Evolutionary conservation across 2,329 filamentous ascomycete species (phyloP).

Genomic region (Fusarium nelsonii): DNA sequence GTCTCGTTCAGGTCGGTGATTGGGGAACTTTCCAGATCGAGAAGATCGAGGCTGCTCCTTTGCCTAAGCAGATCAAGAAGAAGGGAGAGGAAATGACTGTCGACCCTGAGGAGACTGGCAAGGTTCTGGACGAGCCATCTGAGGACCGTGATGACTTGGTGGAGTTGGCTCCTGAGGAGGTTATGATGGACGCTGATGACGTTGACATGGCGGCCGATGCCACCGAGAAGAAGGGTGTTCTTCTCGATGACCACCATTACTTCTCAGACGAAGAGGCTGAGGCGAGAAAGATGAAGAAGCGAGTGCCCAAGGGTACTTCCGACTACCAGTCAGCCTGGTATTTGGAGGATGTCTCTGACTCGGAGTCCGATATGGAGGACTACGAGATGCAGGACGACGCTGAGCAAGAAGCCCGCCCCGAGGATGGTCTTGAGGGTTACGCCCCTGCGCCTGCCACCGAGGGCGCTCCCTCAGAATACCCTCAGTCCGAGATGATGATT

Average conservation of each 20-base stretch:
- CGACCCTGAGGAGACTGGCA: slow-evolving; percentile 69
- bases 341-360: slow-evolving; percentile 82
- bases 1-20: slow-evolving; percentile 89
- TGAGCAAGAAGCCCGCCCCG: slow-evolving; percentile 73
- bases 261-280: slow-evolving; percentile 82
- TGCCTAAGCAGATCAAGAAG: slow-evolving; percentile 70
- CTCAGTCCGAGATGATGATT: slow-evolving; percentile 91
- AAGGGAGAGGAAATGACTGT: slow-evolving; percentile 79
- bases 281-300: slow-evolving; percentile 69
- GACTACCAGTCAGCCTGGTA: slow-evolving; percentile 97
- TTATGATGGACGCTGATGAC: slow-evolving; percentile 75
- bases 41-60: slow-evolving; percentile 83
- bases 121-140: slow-evolving; percentile 76
- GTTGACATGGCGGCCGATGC: slow-evolving; percentile 52
- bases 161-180: slow-evolving; percentile 87
- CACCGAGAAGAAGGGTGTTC: slow-evolving; percentile 81
- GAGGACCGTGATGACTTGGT: slow-evolving; percentile 86
- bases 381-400: slow-evolving; percentile 70
- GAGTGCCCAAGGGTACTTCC: slow-evolving; percentile 90
- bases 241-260: slow-evolving; percentile 97
- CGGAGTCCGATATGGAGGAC: slow-evolving; percentile 85
- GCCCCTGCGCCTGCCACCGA: slow-evolving; percentile 78
- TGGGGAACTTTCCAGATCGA: slow-evolving; percentile 95
- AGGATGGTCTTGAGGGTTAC: slow-evolving; percentile 84
- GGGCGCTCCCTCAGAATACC: slow-evolving; percentile 86